Evolutionary conservation across 1,284 basidiomycete genomes (phyloP), one percentile per base, ranked within the genome.

Genomic region (Marasmius sp.): DNA sequence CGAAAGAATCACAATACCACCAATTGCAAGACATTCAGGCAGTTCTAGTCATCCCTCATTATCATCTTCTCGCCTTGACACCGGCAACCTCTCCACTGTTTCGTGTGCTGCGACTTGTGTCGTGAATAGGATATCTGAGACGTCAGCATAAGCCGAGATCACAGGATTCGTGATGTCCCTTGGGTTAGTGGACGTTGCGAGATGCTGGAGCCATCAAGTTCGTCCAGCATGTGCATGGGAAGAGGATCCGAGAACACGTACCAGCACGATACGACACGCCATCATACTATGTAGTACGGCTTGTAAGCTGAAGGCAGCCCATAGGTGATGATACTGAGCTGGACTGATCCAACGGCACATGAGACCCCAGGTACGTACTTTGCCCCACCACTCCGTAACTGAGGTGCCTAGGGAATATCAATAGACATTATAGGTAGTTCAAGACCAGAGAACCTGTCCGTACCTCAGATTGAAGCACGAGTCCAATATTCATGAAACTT

Each of bases 221-320:
- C n/a, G 48, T 12, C n/a, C 20, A 11, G 37, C 11, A 2, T 16
- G 22, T 6, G 39, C 33, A 22, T 14, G 3, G 14, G 37, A 49
- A 12, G 12, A 27, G 27, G 27, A 27, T 27, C 5, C 27, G 27
- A 27, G 27, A 57, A 14, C 14, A 48, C 63, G 22, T 43, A 68
- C 68, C 34, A 69, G 57, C 6, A 69, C 61, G 14, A 69, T 67
- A 1, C 68, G 67, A 20, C 59, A 62, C 10, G 68, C 63, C 16
- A 69, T 63, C 11, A 69, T 66, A 57, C 68, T 69, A 55, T 68
- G 68, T 16, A 69, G 49, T 6, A 64, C 64, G 5, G 67, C 55
- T 64, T 65, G 68, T 45, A 67, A 57, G 60, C 68, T 69, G 58
- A 27, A 27, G 27, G 27, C 5, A 5, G 27, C 27, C 27, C 27